phyloP scores from a whole-genome alignment of 768 basidiomycete species.

The Chalciporus pseudorubinellus region DNA sequence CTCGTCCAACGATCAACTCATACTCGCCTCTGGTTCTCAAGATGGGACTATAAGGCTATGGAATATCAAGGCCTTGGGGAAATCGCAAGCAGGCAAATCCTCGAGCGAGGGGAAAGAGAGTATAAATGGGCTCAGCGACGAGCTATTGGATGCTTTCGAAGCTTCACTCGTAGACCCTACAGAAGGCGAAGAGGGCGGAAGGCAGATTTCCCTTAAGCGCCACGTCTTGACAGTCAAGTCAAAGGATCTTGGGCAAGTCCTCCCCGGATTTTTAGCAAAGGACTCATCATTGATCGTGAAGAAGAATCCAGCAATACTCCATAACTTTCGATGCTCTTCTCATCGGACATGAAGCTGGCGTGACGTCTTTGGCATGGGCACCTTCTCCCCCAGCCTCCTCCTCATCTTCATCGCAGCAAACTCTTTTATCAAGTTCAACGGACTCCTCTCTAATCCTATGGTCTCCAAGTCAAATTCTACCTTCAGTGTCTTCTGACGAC shows the following conservation, averaged over 20 bases:
- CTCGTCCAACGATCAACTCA: constrained; percentile 40
- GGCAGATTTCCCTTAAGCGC: constrained; percentile 85
- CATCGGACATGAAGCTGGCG: constrained; percentile 91
- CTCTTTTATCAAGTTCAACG: constrained; percentile 87
- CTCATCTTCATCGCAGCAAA: constrained; percentile 33
- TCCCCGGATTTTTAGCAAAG: constrained; percentile 19
- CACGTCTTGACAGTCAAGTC: constrained; percentile 71
- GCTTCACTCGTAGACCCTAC: constrained; percentile 68
- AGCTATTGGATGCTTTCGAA: constrained; percentile 86
- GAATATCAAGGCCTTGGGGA: constrained; percentile 64
- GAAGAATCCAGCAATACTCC: constrained; percentile 50
- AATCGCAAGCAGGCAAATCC: constrained; percentile 15
- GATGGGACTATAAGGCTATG: constrained; percentile 93
- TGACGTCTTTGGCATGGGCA: constrained; percentile 88
- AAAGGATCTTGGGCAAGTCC: constrained; percentile 22
- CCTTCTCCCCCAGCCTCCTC: constrained; percentile 33
- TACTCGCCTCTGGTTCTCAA: constrained; percentile 92
- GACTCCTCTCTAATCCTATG: constrained; percentile 96
- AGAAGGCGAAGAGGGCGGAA: constrained; percentile 74
- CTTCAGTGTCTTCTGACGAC: constrained; percentile 33
- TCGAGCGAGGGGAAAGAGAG: constrained; percentile 19
- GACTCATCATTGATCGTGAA: constrained; percentile 24
- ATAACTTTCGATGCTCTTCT: constrained; percentile 92
- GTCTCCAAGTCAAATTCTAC: constrained; percentile 65
- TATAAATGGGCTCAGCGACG: constrained; percentile 49